A percentile compares a stretch with the other conserved stretches of the same genome.
These are phyloP conservation scores for Nemania serpens DNA, from an alignment of 2,329 filamentous ascomycete genomes.

Conservation along the genomic window DNA sequence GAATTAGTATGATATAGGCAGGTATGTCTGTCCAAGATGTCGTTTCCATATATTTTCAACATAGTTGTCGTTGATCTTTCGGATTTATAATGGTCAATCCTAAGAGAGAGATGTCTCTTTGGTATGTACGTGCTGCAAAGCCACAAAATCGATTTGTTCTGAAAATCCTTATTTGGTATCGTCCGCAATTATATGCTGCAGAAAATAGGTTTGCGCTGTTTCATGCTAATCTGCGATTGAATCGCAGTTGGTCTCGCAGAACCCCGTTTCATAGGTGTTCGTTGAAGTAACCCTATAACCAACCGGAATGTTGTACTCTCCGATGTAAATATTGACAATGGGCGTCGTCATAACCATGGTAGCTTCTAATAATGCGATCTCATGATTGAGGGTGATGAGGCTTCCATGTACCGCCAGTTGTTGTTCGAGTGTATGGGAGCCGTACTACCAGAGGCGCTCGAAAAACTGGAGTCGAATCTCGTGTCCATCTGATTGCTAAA, in stretches of 20 bases:
- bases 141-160: constrained; percentile 8
- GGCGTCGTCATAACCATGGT: constrained; percentile 20
- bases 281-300: not conserved
- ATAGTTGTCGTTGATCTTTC: not conserved
- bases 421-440: constrained; percentile 30
- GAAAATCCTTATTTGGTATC: constrained; percentile 21
- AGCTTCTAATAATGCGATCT: constrained; percentile 24
- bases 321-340: constrained; percentile 12
- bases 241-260: not conserved
- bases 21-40: not conserved
- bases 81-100: not conserved
- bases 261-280: not conserved
- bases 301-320: not conserved
- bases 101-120: not conserved
- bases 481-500: constrained; percentile 46
- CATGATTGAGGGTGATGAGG: constrained; percentile 30
- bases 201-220: constrained; percentile 15
- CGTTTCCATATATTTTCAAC: not conserved
- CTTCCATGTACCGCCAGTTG: constrained; percentile 24
- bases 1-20: constrained; percentile 1
- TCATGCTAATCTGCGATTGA: constrained; percentile 3
- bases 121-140: constrained; percentile 13
- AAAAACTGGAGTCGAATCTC: constrained; percentile 48
- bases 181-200: constrained; percentile 17
- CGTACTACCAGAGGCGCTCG: constrained; percentile 44